Base-by-base conservation (phyloP, 2,329 filamentous ascomycete genomes). In the Podosphaera xanthii region DNA sequence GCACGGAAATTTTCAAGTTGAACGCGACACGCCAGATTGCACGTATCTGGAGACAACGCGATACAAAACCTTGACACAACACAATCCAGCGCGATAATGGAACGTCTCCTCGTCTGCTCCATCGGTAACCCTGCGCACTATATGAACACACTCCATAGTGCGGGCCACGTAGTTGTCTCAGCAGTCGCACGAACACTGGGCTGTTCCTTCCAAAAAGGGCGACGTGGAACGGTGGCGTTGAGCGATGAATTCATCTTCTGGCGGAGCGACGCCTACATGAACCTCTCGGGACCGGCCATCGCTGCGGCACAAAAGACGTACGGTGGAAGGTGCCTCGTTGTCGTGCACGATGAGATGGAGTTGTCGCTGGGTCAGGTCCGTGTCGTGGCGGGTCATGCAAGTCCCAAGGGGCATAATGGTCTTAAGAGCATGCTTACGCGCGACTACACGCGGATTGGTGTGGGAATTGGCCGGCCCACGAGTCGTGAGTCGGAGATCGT, bases 341-440 rank as follows among this genome's bases (percentile, higher is more conserved):
- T 97, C 10, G 74, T 97, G 30, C 89, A 97, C 69, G 91, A 97
- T 69, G 91, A 97, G 69, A 72, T 97, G 40, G 90, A 96, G 66
- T 76, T 79, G 49, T 73, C 77, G 2, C 67, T 89, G 1, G 89
- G 89, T 0, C 76, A 77, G 42, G 76, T 94, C 12, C 79, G 75
- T 56, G 74, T 87, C 4, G 78, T 78, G 59, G 75, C 76, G 33
- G 87, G 84, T 69, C 74, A 76, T 2, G 71, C 76, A 59, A 87
- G 84, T 66, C 74, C 80, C 44, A 76, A 78, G 8, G 86, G 86
- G 0, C 86, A 91, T 70, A 87, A 88, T 65, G 86, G 86, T 1
- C 69, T 91, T 65, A 85, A 82, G 69, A 86, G 83, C 66, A 75
- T 84, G 58, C 76, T 80, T 59, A 59, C 57, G 1, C 31, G n/a